Evolutionary conservation across 495 filamentous ascomycete species (phyloP).

Genomic region (Penicillium ochrochloron): DNA sequence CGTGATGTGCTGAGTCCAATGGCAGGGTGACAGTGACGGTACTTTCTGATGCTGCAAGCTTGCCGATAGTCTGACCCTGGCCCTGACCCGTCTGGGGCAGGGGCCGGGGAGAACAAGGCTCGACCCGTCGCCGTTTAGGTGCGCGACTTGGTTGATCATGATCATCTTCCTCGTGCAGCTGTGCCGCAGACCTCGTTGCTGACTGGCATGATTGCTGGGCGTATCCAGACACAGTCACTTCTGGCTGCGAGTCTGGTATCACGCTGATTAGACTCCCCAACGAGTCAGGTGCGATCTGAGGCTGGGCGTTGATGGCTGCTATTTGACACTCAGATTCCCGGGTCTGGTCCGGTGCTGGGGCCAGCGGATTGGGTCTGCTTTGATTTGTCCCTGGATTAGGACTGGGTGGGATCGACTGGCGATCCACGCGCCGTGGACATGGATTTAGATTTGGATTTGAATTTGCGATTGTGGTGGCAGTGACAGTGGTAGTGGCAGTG

Average conservation of each 20-base stretch:
- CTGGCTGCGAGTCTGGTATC: slow-evolving; percentile 51
- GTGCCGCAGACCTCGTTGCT: background rate
- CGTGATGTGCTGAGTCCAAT: background rate
- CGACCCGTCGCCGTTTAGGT: slow-evolving; percentile 33
- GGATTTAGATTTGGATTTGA: background rate
- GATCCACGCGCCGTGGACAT: slow-evolving; percentile 4
- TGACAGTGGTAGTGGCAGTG: background rate
- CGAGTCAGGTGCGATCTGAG: slow-evolving; percentile 32
- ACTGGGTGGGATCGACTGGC: slow-evolving; percentile 4
- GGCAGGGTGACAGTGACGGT: background rate
- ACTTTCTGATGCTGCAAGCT: background rate
- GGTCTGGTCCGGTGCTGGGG: slow-evolving; percentile 11
- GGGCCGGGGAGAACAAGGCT: background rate
- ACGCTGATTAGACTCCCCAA: slow-evolving; percentile 50
- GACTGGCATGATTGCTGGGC: background rate
- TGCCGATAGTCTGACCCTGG: background rate
- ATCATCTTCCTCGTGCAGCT: slow-evolving; percentile 9
- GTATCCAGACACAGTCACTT: background rate
- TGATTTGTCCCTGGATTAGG: background rate
- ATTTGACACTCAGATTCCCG: background rate
- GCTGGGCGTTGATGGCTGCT: background rate
- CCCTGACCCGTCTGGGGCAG: background rate
- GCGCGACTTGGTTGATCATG: slow-evolving; percentile 2
- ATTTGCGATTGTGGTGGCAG: slow-evolving; percentile 1
- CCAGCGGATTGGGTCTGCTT: slow-evolving; percentile 16